Base-by-base conservation (phyloP, 1,284 basidiomycete species). In the Sphaerobolus stellatus region DNA sequence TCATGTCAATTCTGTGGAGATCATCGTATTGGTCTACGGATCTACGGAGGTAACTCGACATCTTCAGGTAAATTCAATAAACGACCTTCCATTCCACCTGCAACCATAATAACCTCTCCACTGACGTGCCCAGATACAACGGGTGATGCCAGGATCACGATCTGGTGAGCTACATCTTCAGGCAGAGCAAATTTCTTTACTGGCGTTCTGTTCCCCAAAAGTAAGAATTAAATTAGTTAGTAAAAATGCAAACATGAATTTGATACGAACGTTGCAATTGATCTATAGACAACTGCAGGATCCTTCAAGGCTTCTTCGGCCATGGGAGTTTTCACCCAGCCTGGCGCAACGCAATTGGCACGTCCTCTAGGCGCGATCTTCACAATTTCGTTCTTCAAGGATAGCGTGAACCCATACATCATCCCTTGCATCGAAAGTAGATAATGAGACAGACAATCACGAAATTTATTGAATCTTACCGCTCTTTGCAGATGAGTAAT, bases 341-440 rank as follows among this genome's bases (percentile, higher is more conserved):
- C 88, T 5, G 88, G 88, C 0, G 80, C 84, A 20, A 90, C 75
- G 48, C 76, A 76, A 60, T 90, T 90, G n/a, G 89, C 86, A 14
- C 88, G 75, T 0, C 78, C 88, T 47, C 67, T 74, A 0, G 87
- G 85, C 0, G 86, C 86, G 58, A 89, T 82, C 66, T 82, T 81
- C 28, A 90, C 87, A 54, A 90, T 90, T 67, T 91, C 88, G 64
- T 90, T 90, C 69, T 90, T 90, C 58, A 90, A 73, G 2, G 82
- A 77, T 57, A 84, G 71, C 1, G 81, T 80, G 36, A 90, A 67
- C 1, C 88, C 88, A 58, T 88, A 84, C 84, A 89, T 89, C 72
- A 91, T 76, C 1, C 82, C 88, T 81, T 55, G 9, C 58, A 62
- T 33, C 55, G 49, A 33, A 61, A 50, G 50, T 67, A 61, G 45